Percentiles rank a stretch among this genome's conserved stretches.
phyloP scores from a whole-genome alignment of 805 yeast genomes.

The Kregervanrija delftensis region DNA sequence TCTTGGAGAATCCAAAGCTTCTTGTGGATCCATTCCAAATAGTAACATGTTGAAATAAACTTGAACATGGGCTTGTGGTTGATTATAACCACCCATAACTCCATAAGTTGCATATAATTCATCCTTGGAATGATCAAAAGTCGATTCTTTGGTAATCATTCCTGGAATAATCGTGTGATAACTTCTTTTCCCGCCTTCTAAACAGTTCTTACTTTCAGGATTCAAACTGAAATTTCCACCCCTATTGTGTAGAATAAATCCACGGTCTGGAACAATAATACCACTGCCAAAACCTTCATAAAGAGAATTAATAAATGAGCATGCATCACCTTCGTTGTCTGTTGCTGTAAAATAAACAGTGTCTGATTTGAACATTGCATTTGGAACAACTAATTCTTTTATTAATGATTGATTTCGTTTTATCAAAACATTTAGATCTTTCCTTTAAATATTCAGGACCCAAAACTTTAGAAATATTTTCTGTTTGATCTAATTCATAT shows the following conservation, averaged over 20 bases:
- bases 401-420: conserved; percentile 34
- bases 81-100: conserved; percentile 84
- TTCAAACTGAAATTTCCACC: conserved; percentile 68
- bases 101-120: conserved; percentile 57
- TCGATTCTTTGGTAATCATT: conserved; percentile 48
- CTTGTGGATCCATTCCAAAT: conserved; percentile 64
- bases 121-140: conserved; percentile 13
- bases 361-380: conserved; percentile 54
- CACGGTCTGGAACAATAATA: conserved; percentile 55
- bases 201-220: conserved; percentile 48
- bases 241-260: conserved; percentile 69
- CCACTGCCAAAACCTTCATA: conserved; percentile 66
- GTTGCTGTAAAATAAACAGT: conserved; percentile 63
- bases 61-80: conserved; percentile 81
- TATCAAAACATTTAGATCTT: conserved; percentile 41
- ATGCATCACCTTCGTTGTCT: conserved; percentile 69
- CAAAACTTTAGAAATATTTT: conserved; percentile 35
- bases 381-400: conserved; percentile 35
- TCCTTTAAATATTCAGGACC: conserved; percentile 41
- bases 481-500: conserved; percentile 9
- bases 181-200: conserved; percentile 66
- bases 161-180: conserved; percentile 85
- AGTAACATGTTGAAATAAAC: conserved; percentile 59
- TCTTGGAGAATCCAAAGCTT: conserved; percentile 70
- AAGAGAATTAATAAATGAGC: conserved; percentile 73